A percentile compares a stretch with the other conserved stretches of the same genome.
Evolutionary conservation across 2,329 filamentous ascomycete genomes (phyloP).

Genomic region (Fusarium armeniacum): DNA sequence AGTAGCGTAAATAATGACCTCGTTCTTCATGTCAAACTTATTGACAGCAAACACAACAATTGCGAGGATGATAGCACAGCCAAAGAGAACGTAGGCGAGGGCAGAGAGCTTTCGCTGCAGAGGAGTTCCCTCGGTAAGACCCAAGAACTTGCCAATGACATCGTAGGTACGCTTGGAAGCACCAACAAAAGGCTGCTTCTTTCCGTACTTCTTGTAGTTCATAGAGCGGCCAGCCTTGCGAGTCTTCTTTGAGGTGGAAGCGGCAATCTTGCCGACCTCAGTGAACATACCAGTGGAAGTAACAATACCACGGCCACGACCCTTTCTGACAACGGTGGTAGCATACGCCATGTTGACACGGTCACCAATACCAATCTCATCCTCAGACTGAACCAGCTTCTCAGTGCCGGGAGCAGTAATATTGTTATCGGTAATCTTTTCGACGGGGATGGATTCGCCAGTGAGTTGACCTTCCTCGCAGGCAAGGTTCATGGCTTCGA

Average conservation of each 20-base stretch:
- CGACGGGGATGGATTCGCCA: conserved; percentile 80
- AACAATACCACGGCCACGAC: conserved; percentile 79
- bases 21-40: conserved; percentile 64
- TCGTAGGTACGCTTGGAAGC: conserved; percentile 63
- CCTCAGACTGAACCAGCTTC: conserved; percentile 60
- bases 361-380: conserved; percentile 76
- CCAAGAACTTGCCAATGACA: conserved; percentile 70
- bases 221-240: conserved; percentile 68
- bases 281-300: conserved; percentile 79
- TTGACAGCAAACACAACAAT: conserved; percentile 72
- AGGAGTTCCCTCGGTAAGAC: conserved; percentile 77
- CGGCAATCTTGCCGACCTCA: conserved; percentile 78
- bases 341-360: conserved; percentile 82
- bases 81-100: conserved; percentile 82
- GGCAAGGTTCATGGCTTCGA: conserved; percentile 82
- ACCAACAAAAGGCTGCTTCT: conserved; percentile 64
- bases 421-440: conserved; percentile 71
- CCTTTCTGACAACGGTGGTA: conserved; percentile 79
- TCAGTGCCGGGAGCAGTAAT: conserved; percentile 62
- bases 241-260: conserved; percentile 65
- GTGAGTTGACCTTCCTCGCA: conserved; percentile 85
- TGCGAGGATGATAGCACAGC: conserved; percentile 72
- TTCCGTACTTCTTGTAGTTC: conserved; percentile 68
- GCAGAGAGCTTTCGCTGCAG: conserved; percentile 83
- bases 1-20: conserved; percentile 71